phyloP scores from a whole-genome alignment of 2,329 filamentous ascomycete genomes.

The Cordyceps fumosorosea region DNA sequence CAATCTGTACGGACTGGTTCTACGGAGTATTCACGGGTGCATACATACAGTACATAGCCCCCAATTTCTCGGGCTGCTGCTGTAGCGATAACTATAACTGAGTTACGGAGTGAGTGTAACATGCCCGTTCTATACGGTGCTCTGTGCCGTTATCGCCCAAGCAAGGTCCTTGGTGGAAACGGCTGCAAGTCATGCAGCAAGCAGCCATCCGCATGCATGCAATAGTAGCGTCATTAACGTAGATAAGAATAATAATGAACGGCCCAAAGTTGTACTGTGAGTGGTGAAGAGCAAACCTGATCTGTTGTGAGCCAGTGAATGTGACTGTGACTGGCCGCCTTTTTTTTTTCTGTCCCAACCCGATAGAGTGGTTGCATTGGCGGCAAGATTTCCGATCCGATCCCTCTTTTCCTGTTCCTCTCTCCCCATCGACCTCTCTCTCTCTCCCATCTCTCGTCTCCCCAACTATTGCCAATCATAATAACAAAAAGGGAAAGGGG shows the following conservation, averaged over 20 bases:
- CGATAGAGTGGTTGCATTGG: slow-evolving; percentile 9
- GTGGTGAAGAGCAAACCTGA: too few species aligned
- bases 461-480: too few species aligned
- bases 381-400: slow-evolving; percentile 3
- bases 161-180: not conserved
- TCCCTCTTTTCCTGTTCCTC: not conserved
- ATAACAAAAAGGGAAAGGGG: too few species aligned
- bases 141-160: not conserved
- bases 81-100: too few species aligned
- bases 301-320: too few species aligned
- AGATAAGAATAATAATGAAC: not conserved
- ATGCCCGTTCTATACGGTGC: too few species aligned
- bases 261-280: not conserved
- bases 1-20: too few species aligned
- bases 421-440: not conserved
- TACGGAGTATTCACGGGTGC: too few species aligned
- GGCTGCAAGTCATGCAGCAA: slow-evolving; percentile 9
- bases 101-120: too few species aligned
- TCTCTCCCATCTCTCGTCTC: not conserved
- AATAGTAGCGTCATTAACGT: not conserved
- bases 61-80: too few species aligned
- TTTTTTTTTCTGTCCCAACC: not conserved
- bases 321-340: not conserved
- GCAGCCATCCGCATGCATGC: not conserved
- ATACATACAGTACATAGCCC: too few species aligned